These are phyloP conservation scores for Nasturtium officinale DNA, from an alignment of 345 rosid species.

Conservation along the genomic window DNA sequence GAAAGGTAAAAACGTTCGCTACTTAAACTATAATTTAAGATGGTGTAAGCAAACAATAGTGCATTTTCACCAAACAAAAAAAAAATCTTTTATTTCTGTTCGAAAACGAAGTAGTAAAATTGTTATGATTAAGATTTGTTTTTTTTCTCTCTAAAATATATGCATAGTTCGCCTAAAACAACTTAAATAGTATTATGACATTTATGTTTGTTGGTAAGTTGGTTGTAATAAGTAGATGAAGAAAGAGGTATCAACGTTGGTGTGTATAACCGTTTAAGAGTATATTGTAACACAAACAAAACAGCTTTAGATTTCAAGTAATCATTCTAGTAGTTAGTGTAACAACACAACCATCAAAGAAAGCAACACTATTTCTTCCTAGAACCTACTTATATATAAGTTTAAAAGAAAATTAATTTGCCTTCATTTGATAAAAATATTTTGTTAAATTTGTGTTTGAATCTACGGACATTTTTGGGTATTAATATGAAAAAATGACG, in stretches of 20 bases:
- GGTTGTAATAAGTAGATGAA: conserved; percentile 32
- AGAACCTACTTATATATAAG: no score
- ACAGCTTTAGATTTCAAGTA: conserved; percentile 31
- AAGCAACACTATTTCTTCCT: conserved; percentile 32
- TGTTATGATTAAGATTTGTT: not conserved
- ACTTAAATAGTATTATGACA: not conserved
- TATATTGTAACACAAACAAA: conserved; percentile 25
- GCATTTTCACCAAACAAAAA: not conserved
- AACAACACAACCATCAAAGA: conserved; percentile 35
- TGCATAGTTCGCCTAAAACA: not conserved
- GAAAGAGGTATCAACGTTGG: conserved; percentile 32
- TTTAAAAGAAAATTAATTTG: not conserved
- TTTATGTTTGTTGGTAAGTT: not conserved
- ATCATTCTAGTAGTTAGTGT: not conserved
- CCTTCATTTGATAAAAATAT: not conserved
- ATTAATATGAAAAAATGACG: no score
- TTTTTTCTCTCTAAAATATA: not conserved
- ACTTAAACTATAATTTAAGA: not conserved
- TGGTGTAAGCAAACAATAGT: not conserved
- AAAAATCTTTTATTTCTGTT: not conserved
- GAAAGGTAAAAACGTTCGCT: not conserved
- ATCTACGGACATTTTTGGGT: no score
- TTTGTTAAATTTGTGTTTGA: no score
- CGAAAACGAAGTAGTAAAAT: not conserved
- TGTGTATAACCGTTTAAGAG: conserved; percentile 32